Percentiles rank a stretch among this genome's conserved stretches.
Conservation (phyloP, 2,329 filamentous ascomycete species). For the Scedosporium boydii region DNA sequence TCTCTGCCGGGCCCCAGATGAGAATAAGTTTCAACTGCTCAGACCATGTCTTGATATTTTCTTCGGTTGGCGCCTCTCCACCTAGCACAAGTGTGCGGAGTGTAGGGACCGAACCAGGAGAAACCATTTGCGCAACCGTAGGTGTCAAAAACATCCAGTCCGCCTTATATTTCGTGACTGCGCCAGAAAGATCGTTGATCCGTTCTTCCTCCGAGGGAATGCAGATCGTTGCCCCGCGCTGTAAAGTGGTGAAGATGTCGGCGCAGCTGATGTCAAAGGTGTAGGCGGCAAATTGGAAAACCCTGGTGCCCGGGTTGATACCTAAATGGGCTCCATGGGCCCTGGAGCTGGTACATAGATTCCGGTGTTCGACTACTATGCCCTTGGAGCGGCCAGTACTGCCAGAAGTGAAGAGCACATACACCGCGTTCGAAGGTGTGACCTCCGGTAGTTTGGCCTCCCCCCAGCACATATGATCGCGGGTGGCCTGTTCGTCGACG, state of each 20-base stretch:
- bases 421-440: slow-evolving; percentile 7
- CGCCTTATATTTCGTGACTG: slow-evolving; percentile 8
- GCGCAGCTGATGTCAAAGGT: slow-evolving; percentile 13
- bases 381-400: slow-evolving; percentile 17
- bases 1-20: not conserved
- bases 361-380: slow-evolving; percentile 12
- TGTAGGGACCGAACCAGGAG: slow-evolving; percentile 5
- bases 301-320: not conserved
- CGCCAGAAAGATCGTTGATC: slow-evolving; percentile 12
- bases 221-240: slow-evolving; percentile 12
- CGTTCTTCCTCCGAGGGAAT: slow-evolving; percentile 10
- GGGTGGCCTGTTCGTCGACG: too few relatives aligned
- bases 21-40: not conserved
- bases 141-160: slow-evolving; percentile 10
- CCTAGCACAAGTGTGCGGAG: slow-evolving; percentile 8
- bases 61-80: slow-evolving; percentile 10
- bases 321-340: not conserved
- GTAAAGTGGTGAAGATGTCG: slow-evolving; percentile 10
- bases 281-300: slow-evolving; percentile 12
- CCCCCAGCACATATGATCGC: too few relatives aligned
- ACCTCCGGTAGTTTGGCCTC: not conserved
- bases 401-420: slow-evolving; percentile 17
- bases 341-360: not conserved
- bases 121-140: slow-evolving; percentile 9
- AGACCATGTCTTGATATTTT: not conserved